Percentiles rank a stretch among this genome's conserved stretches.
Evolutionary conservation across 352 stramenopile genomes (phyloP).

Genomic region (Globisporangium camurandrum): DNA sequence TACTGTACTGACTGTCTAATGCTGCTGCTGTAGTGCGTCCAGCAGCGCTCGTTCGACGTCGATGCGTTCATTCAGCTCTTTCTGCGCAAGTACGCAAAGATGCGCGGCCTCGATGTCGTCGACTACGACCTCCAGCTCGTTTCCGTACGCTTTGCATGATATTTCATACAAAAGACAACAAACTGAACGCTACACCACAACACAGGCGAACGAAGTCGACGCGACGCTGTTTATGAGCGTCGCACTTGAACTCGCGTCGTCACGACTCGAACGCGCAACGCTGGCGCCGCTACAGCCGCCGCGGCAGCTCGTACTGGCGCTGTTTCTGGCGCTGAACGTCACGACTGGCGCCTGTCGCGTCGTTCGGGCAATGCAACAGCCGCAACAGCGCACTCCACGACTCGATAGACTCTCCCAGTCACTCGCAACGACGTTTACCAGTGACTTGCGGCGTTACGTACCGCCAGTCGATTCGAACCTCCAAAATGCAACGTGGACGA

Average conservation of each 20-base stretch:
- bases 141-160: constrained; percentile 31
- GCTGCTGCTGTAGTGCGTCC: constrained; percentile 23
- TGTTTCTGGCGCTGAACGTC: constrained; percentile 42
- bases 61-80: constrained; percentile 47
- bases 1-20: not conserved
- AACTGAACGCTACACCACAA: too few species aligned
- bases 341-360: constrained; percentile 31
- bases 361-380: constrained; percentile 37
- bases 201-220: constrained; percentile 22
- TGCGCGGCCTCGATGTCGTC: constrained; percentile 34
- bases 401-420: constrained; percentile 22
- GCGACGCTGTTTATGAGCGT: constrained; percentile 40
- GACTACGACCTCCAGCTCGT: constrained; percentile 59
- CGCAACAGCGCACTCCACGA: constrained; percentile 11
- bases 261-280: not conserved
- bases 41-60: constrained; percentile 51
- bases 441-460: constrained; percentile 19
- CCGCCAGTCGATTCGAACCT: not conserved
- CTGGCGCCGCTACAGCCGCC: not conserved
- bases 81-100: constrained; percentile 29
- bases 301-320: constrained; percentile 19
- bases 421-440: constrained; percentile 23
- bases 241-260: constrained; percentile 28
- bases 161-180: too few species aligned
- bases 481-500: not conserved